Conservation (phyloP, 257 asterid genomes). For the Orobanche coerulescens region DNA sequence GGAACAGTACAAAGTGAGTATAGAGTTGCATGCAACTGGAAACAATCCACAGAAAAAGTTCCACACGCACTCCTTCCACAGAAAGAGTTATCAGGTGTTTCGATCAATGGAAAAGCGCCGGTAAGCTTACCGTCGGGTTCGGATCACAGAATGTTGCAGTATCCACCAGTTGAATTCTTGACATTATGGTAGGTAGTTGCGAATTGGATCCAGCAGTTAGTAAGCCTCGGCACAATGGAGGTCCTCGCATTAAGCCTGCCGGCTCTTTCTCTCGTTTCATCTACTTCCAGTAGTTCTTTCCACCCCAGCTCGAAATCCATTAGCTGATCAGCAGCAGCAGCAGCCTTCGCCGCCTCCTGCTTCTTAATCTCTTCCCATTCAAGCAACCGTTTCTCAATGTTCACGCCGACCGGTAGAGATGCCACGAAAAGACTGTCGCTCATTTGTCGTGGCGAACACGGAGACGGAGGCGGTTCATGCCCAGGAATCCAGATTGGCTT, state of each 20-base stretch:
- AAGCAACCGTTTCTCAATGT: too few relatives aligned
- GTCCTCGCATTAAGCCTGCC: neutral
- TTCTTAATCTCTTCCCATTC: too few relatives aligned
- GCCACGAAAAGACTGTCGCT: neutral
- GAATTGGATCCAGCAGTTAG: neutral
- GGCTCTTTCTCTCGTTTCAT: neutral
- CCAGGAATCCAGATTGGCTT: too few relatives aligned
- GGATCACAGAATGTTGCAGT: conserved; percentile 1
- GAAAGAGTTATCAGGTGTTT: too few relatives aligned
- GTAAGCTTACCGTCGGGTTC: too few relatives aligned
- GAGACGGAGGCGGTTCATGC: too few relatives aligned
- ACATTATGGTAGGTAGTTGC: neutral
- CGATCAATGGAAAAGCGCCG: too few relatives aligned
- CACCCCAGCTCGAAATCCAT: conserved; percentile 11
- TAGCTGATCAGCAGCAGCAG: neutral
- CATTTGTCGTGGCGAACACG: neutral
- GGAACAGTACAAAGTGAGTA: too few relatives aligned
- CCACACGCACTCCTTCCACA: too few relatives aligned
- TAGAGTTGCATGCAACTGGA: too few relatives aligned
- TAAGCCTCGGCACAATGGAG: neutral
- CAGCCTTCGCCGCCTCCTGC: neutral
- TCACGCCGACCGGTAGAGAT: neutral
- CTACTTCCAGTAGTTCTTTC: neutral
- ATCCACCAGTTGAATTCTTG: neutral
- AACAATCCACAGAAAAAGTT: too few relatives aligned